Conservation (phyloP, 2,329 filamentous ascomycete species). For the Pochonia chlamydosporia region DNA sequence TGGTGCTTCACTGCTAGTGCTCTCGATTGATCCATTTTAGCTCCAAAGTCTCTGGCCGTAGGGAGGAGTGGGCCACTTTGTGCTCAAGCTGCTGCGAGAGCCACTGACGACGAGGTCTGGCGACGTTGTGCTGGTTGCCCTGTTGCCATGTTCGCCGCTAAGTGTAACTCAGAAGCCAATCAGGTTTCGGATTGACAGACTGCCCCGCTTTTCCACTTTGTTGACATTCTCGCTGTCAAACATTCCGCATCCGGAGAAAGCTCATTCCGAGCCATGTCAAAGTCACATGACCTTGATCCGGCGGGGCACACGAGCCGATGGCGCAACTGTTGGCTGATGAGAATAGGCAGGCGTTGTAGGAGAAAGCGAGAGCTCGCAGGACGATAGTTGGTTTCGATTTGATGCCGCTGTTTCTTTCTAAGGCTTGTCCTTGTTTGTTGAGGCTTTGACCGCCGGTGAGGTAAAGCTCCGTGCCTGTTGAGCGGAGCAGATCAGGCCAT, state of each 20-base stretch:
- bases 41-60: too few relatives aligned
- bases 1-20: too few relatives aligned
- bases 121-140: too few relatives aligned
- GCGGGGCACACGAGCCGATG: not conserved
- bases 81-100: too few relatives aligned
- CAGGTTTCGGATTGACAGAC: not conserved
- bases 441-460: too few relatives aligned
- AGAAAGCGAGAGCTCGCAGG: not conserved
- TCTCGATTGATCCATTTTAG: too few relatives aligned
- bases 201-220: not conserved
- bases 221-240: not conserved
- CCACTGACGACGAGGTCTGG: too few relatives aligned
- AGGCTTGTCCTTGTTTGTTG: too few relatives aligned
- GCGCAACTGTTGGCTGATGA: not conserved
- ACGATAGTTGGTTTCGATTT: too few relatives aligned
- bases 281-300: conserved; percentile 3
- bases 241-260: conserved; percentile 1
- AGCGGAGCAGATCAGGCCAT: too few relatives aligned
- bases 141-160: not conserved
- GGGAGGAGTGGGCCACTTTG: not conserved
- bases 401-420: too few relatives aligned
- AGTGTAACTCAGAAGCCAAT: not conserved
- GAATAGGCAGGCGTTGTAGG: not conserved
- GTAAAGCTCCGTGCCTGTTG: too few relatives aligned
- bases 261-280: not conserved